Percentiles rank a stretch among this genome's conserved stretches.
Evolutionary conservation across 345 rosid species (phyloP).

Genomic region (Physaria fendleri): DNA sequence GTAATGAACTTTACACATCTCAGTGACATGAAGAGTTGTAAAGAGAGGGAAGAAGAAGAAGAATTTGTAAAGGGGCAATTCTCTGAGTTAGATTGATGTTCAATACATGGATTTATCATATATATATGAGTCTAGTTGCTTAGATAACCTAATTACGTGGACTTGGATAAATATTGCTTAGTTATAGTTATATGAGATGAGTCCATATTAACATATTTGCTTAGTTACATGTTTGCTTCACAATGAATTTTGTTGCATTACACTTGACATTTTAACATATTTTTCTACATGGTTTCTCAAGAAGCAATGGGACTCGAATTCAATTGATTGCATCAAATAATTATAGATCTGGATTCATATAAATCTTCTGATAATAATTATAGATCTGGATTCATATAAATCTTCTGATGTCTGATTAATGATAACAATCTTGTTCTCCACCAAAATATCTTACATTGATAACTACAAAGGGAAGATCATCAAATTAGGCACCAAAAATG

Average conservation of each 20-base stretch:
- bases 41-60: too few relatives aligned
- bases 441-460: background rate
- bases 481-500: background rate
- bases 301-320: background rate
- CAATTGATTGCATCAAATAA: background rate
- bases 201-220: too few relatives aligned
- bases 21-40: too few relatives aligned
- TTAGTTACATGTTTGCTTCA: background rate
- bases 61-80: too few relatives aligned
- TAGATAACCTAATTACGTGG: background rate
- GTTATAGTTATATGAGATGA: too few relatives aligned
- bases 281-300: background rate
- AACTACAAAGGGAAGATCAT: constrained; percentile 5
- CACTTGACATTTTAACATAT: background rate
- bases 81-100: too few relatives aligned
- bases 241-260: background rate
- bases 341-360: too few relatives aligned
- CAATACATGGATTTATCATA: too few relatives aligned
- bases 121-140: too few relatives aligned
- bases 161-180: too few relatives aligned
- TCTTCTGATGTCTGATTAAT: background rate
- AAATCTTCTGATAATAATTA: too few relatives aligned
- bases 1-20: too few relatives aligned
- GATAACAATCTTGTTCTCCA: background rate
- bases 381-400: background rate